Evolutionary conservation across 805 yeast species (phyloP), one percentile per base, ranked within the genome.

Genomic region (Jamesozyma lodderae): DNA sequence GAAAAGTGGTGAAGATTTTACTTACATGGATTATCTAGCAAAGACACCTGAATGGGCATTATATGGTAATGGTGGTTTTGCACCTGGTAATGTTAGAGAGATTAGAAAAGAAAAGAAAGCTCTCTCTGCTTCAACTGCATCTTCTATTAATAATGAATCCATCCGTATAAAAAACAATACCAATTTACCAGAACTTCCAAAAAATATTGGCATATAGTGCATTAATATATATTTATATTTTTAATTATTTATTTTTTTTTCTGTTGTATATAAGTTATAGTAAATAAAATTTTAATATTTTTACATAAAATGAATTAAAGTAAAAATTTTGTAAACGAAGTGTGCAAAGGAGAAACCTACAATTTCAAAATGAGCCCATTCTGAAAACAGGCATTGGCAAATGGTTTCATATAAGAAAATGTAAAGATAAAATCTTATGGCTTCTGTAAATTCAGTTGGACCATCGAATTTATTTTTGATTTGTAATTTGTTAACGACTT

Each of bases 1-100:
- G 38, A 72, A 72, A 44, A 56, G 62, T 25, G 94, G 94, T 1
- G 59, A 66, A 41, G 72, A 71, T 14, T 87, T 87, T 57, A 75
- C 71, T 15, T 88, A 86, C 37, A 62, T 84, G 71, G 96, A 88
- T 51, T 87, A 87, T 57, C 67, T 81, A 21, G 68, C 77, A 13
- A 79, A 77, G 48, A 87, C 96, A 0, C 95, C 96, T 0, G 75
- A 70, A 22, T 87, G 95, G 95, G 96, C 96, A 0, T 70, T 79
- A 41, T 87, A 85, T 75, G 96, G 95, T 1, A 75, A 88, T 17
- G 95, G 85, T 14, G 96, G 96, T 1, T 87, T 87, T 66, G 85
- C 81, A 48, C 96, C 96, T 3, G 84, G 70, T 3, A 96, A 87
- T 60, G 75, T 77, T 0, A 71, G 79, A 52, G 78, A 64, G 47